These are phyloP conservation scores for Nepenthes alata DNA, from an alignment of 179 eudicot species.

Conservation along the genomic window DNA sequence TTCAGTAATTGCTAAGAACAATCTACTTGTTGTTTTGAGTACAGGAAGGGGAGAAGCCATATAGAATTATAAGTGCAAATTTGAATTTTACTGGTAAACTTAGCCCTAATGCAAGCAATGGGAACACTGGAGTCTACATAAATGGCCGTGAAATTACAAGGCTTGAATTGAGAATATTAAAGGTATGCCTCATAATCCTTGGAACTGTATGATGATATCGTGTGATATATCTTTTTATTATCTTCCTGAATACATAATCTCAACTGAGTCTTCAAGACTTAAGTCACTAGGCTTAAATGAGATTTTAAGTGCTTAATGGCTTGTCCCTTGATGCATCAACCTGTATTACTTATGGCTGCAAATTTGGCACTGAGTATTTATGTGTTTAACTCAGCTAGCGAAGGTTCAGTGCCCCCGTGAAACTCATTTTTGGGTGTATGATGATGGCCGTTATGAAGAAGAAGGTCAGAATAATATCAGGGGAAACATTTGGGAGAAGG, in stretches of 20 bases:
- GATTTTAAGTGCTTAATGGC: too few species aligned
- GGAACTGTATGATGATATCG: neutral
- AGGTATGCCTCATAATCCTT: conserved; percentile 23
- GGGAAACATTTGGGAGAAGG: conserved; percentile 98
- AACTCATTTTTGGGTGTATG: conserved; percentile 96
- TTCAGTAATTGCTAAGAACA: conserved; percentile 1
- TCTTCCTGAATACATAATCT: too few species aligned
- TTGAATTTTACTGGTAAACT: conserved; percentile 60
- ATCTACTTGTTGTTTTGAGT: conserved; percentile 12
- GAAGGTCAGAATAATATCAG: conserved; percentile 92
- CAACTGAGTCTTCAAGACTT: too few species aligned
- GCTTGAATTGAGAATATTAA: conserved; percentile 58
- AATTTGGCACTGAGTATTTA: neutral
- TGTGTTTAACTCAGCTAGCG: conserved; percentile 51
- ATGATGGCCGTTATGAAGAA: conserved; percentile 96
- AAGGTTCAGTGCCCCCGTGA: conserved; percentile 95
- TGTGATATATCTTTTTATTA: too few species aligned
- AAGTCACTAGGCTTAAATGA: too few species aligned
- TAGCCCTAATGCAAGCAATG: conserved; percentile 55
- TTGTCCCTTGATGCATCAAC: too few species aligned
- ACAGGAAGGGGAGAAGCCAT: conserved; percentile 83
- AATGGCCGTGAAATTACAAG: conserved; percentile 79
- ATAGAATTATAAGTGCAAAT: conserved; percentile 53
- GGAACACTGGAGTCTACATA: conserved; percentile 66
- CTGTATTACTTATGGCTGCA: too few species aligned